Base-by-base conservation (phyloP, 345 rosid genomes). In the Eucalyptus dawsonii region DNA sequence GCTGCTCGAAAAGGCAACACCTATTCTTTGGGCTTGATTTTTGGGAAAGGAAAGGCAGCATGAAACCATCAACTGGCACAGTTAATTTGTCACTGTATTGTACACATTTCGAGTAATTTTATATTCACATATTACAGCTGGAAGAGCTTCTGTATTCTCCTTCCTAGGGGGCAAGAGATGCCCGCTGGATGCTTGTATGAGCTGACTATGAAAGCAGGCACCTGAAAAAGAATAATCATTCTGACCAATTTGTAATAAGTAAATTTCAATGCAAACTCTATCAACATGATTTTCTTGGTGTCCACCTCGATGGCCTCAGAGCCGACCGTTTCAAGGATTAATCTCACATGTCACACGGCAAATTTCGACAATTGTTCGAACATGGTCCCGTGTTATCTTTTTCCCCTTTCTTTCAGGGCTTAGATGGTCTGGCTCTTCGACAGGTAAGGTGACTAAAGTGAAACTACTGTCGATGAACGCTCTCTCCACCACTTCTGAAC, bases 1-100 rank as follows among this genome's bases (percentile, higher is more conserved):
- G 99, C 99, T 44, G 94, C 93, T 53, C 90, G 93, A 92, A 95
- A 95, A 88, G 97, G 98, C 90, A 91, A 95, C 90, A 92, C 95
- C 4, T 95, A 97, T 95, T 96, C 99, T 6, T 72, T 95, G 94
- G 88, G 92, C 60, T 90, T 97, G 88, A 91, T 97, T 58, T 95
- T 96, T 45, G 98, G 97, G 85, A 94, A 95, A 90, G 94, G 92
- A 89, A 96, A 97, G 91, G 92, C 95, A 88, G 91, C 93, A 90
- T 96, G 93, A 86, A 51, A n/a, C 60, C 60, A 86, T 53, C 54
- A 45, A 29, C 27, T 37, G 45, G 45, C 25, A 72, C 81, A 37
- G 45, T 72, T 72, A 19, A 37, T 37, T 72, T 72, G 81, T 72
- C 45, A 7, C 4, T 22, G 45, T 76, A 76, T 8, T 37, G 47